A percentile compares a stretch with the other conserved stretches of the same genome.
phyloP scores from a whole-genome alignment of 257 asterid species.

The Lycium ferocissimum region DNA sequence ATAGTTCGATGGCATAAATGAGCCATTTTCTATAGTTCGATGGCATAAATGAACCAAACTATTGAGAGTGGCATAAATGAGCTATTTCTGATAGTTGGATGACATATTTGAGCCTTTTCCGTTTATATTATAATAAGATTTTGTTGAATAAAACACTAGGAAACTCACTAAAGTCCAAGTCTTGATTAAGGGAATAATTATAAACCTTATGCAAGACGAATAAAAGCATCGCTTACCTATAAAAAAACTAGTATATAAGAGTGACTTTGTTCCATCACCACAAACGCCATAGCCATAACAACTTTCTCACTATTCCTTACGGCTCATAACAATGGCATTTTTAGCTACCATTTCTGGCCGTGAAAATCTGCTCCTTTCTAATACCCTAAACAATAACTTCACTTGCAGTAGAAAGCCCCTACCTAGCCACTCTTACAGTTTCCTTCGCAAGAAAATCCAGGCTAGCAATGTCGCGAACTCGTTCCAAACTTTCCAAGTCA shows the following conservation, averaged over 20 bases:
- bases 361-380: conserved; percentile 38
- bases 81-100: too few species aligned
- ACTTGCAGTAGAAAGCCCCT: conserved; percentile 17
- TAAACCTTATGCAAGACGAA: conserved; percentile 18
- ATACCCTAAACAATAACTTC: conserved; percentile 10
- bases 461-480: conserved; percentile 42
- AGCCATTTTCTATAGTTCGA: too few species aligned
- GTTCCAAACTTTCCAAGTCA: conserved; percentile 29
- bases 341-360: conserved; percentile 36
- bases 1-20: too few species aligned
- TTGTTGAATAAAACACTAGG: not conserved
- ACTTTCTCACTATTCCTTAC: not conserved
- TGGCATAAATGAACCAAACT: too few species aligned
- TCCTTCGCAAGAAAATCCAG: conserved; percentile 38
- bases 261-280: not conserved
- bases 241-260: not conserved
- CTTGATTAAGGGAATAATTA: conserved; percentile 14
- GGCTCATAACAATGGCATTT: conserved; percentile 51
- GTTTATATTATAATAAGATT: not conserved
- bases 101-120: too few species aligned
- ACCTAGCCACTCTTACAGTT: not conserved
- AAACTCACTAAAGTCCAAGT: conserved; percentile 14
- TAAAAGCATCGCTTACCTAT: conserved; percentile 3
- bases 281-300: not conserved
- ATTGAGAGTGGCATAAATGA: too few species aligned